These are phyloP conservation scores for Amphicarpaea edgeworthii DNA, from an alignment of 306 rosid genomes.

Conservation along the genomic window DNA sequence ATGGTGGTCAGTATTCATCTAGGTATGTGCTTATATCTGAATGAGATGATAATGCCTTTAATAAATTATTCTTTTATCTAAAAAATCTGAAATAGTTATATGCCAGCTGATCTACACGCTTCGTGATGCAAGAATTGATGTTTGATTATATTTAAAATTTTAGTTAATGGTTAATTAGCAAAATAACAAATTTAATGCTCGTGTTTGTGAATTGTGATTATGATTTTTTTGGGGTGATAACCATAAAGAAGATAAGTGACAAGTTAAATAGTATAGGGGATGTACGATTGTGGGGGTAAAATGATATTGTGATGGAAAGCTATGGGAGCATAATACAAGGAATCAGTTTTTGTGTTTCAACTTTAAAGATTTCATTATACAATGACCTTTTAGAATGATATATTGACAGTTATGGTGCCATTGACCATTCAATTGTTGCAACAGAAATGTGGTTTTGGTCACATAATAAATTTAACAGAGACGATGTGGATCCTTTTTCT, in stretches of 20 bases:
- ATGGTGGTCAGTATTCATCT: conserved; percentile 77
- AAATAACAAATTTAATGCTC: background rate
- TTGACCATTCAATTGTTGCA: background rate
- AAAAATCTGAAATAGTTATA: background rate
- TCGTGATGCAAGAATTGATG: background rate
- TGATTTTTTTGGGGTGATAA: too few relatives aligned
- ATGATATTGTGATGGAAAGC: background rate
- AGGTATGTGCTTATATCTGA: conserved; percentile 56
- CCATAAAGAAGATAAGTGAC: too few relatives aligned
- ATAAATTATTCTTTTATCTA: background rate
- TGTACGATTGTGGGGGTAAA: background rate
- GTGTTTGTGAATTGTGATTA: background rate
- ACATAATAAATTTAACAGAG: conserved; percentile 5
- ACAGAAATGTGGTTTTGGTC: background rate
- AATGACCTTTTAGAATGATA: background rate
- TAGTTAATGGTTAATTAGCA: background rate
- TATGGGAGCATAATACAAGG: background rate
- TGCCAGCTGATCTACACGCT: background rate
- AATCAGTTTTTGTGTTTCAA: background rate
- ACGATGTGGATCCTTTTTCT: background rate
- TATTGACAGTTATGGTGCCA: background rate
- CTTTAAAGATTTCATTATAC: background rate
- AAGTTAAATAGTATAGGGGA: too few relatives aligned
- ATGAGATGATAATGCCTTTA: conserved; percentile 11
- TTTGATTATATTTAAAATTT: background rate